A percentile compares a stretch with the other conserved stretches of the same genome.
Evolutionary conservation across 306 rosid species (phyloP).

Genomic region (Trifolium pratense): DNA sequence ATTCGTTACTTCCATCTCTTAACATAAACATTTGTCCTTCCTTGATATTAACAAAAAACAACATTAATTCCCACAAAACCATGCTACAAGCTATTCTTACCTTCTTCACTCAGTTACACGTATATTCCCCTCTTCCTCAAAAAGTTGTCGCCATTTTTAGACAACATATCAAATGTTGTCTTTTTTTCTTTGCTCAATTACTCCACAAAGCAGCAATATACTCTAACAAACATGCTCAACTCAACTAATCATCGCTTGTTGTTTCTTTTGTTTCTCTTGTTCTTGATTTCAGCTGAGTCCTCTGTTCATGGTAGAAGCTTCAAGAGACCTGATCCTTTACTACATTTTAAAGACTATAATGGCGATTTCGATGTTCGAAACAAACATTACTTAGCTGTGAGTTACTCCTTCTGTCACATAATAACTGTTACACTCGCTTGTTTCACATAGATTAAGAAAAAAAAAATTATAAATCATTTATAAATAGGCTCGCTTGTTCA

Average conservation of each 20-base stretch:
- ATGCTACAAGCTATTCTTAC: constrained; percentile 73
- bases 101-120: constrained; percentile 55
- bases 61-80: constrained; percentile 50
- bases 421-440: neutral
- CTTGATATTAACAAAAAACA: constrained; percentile 43
- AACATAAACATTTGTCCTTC: constrained; percentile 46
- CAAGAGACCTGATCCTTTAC: constrained; percentile 68
- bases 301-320: constrained; percentile 47
- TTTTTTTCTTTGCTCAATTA: constrained; percentile 28
- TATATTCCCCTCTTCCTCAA: constrained; percentile 35
- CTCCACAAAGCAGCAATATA: constrained; percentile 42
- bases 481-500: too few species aligned
- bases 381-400: constrained; percentile 73
- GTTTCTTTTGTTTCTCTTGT: constrained; percentile 43
- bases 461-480: too few species aligned
- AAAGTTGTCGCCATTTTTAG: constrained; percentile 42
- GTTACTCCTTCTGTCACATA: constrained; percentile 18
- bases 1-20: constrained; percentile 73
- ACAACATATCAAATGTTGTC: constrained; percentile 42
- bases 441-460: neutral
- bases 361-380: constrained; percentile 62
- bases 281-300: constrained; percentile 56
- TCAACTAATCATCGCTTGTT: constrained; percentile 35
- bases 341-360: constrained; percentile 57
- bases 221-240: constrained; percentile 54